Conservation (phyloP, 768 basidiomycete species). For the Neoboletus magnificus region DNA sequence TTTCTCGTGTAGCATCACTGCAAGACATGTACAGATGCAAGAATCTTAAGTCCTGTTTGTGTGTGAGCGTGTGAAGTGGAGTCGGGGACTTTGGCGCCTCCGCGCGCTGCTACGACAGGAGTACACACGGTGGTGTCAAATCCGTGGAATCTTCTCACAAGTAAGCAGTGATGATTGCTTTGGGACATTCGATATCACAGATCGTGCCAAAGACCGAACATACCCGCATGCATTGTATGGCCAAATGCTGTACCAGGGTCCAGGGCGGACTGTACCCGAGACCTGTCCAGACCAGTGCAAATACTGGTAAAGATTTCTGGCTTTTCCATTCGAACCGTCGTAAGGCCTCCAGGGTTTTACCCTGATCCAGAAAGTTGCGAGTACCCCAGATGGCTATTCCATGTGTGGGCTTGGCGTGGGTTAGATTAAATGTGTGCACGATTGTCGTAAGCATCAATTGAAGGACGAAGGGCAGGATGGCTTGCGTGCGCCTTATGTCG, state of each 20-base stretch:
- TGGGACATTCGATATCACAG: background rate
- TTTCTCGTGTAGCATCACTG: no score
- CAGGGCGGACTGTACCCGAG: no score
- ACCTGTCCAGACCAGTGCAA: background rate
- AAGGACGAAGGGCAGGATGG: no score
- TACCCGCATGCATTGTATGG: background rate
- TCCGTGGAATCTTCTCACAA: background rate
- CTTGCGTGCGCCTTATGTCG: no score
- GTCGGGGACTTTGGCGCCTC: no score
- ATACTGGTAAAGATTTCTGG: background rate
- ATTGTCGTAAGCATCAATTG: no score
- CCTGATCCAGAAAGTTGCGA: background rate
- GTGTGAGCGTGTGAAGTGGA: no score
- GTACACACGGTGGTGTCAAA: background rate
- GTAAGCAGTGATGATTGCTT: background rate
- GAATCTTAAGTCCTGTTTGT: no score
- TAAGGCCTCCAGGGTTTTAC: background rate
- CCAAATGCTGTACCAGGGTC: background rate
- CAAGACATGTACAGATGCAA: no score
- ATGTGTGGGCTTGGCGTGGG: background rate
- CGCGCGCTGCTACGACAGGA: no score
- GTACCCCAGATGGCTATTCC: background rate
- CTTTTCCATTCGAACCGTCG: background rate
- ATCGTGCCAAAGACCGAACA: background rate
- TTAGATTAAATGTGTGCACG: background rate